phyloP scores from a whole-genome alignment of 2,329 filamentous ascomycete genomes.

The Pseudonectria buxi region DNA sequence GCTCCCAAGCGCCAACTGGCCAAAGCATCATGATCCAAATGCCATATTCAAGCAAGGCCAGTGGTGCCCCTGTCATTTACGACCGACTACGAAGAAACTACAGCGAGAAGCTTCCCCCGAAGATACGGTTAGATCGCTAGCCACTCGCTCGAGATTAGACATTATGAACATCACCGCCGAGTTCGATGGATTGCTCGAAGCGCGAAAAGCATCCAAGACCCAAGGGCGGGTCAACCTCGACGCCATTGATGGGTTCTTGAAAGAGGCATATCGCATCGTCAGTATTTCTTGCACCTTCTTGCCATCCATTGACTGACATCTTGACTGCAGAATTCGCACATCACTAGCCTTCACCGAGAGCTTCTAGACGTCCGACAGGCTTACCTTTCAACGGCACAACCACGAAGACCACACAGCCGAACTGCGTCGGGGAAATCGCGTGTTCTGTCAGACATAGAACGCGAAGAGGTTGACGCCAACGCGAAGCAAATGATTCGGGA shows the following conservation, averaged over 20 bases:
- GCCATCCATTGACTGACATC: constrained; percentile 11
- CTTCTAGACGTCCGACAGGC: constrained; percentile 78
- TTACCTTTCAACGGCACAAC: constrained; percentile 77
- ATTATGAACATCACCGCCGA: constrained; percentile 58
- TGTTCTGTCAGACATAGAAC: constrained; percentile 70
- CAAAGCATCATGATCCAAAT: too few species aligned
- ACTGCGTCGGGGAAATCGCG: constrained; percentile 38
- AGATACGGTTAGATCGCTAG: too few species aligned
- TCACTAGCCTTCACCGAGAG: constrained; percentile 70
- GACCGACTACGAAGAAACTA: too few species aligned
- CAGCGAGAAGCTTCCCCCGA: too few species aligned
- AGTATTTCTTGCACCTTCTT: constrained; percentile 22
- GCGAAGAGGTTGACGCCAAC: constrained; percentile 80
- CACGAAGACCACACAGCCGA: constrained; percentile 49
- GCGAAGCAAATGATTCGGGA: constrained; percentile 81
- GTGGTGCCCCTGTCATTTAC: too few species aligned
- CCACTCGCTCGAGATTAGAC: constrained; percentile 6
- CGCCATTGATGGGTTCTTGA: constrained; percentile 76
- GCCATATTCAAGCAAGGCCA: too few species aligned
- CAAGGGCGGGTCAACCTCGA: constrained; percentile 37
- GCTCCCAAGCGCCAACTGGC: too few species aligned
- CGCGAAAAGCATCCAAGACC: constrained; percentile 47
- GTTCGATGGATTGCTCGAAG: constrained; percentile 62
- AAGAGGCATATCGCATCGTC: constrained; percentile 91
- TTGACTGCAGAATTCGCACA: constrained; percentile 66